Evolutionary conservation across 495 filamentous ascomycete species (phyloP).

Genomic region (Aspergillus panamensis): DNA sequence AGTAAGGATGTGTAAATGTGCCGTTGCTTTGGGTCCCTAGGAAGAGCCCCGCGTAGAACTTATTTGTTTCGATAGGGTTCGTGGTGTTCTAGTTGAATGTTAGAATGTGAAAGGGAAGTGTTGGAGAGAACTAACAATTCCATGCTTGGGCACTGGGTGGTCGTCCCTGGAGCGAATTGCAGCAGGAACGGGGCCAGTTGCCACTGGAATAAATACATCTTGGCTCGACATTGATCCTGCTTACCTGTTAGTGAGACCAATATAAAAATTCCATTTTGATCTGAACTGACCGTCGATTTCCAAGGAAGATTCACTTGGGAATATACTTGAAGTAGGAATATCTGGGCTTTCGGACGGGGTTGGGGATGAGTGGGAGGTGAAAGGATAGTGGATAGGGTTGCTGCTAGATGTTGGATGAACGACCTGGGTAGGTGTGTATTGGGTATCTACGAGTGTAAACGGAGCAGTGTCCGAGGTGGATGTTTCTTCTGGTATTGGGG

Average conservation of each 20-base stretch:
- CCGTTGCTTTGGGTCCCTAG: conserved; percentile 67
- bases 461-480: not conserved
- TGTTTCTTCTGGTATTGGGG: conserved; percentile 9
- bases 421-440: not conserved
- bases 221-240: conserved; percentile 21
- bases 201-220: conserved; percentile 57
- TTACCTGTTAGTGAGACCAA: not conserved
- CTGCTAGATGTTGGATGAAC: not conserved
- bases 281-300: not conserved
- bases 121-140: conserved; percentile 44
- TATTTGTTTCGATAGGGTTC: conserved; percentile 72
- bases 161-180: conserved; percentile 48
- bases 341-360: not conserved
- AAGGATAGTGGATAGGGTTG: not conserved
- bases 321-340: not conserved
- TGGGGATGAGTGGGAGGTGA: not conserved
- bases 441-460: not conserved
- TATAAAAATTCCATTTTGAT: not conserved
- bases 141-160: conserved; percentile 49
- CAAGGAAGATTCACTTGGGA: not conserved
- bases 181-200: conserved; percentile 53
- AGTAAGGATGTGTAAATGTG: conserved; percentile 84
- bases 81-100: conserved; percentile 34
- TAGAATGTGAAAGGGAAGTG: conserved; percentile 13
- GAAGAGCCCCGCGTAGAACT: conserved; percentile 91